Base-by-base conservation (phyloP, 1,139 yeast genomes). In the Lodderomyces pseudojiufengensis region DNA sequence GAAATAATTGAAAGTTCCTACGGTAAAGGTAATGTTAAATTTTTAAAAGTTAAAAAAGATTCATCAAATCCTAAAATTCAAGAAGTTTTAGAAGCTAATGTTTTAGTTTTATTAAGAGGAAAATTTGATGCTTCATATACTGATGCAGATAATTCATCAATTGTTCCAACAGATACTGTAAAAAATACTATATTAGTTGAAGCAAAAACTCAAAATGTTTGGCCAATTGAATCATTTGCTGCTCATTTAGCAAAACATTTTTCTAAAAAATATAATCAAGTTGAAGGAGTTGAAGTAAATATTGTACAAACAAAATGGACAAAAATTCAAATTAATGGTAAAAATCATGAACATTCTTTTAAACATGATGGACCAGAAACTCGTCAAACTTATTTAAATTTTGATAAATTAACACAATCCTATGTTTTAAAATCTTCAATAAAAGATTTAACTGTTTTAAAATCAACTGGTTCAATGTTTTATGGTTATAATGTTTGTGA, bases 391-490 rank as follows among this genome's bases (percentile, higher is more conserved):
- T 61, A 63, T 36, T 73, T 86, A 51, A 70, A 70, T 43, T 80
- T 76, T 57, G 59, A 68, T 49, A 64, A 58, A 52, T 51, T 59
- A 35, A 55, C 70, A 35, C 73, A 73, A 27, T 72, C 73, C 40
- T 77, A 79, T 60, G 53, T 59, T 24, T 61, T 88, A 46, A 59
- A 69, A n/a, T 82, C 95, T 3, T 80, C 90, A 23, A 73, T 88
- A 52, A 80, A 83, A 59, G 95, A 84, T 50, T 73, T 88, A 55
- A 86, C 94, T 8, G 95, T 88, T 22, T 78, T 88, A 57, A 88
- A 88, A 63, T 82, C 94, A 29, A 88, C 97, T n/a, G 94, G 95
- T 16, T 86, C 96, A 23, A 85, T 84, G 84, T 88, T 88, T 67
- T 80, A 84, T 62, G 95, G 94, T 35, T 88, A 71, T 72, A 73